phyloP scores from a whole-genome alignment of 2,329 filamentous ascomycete species.

The Dactylonectria estremocensis region DNA sequence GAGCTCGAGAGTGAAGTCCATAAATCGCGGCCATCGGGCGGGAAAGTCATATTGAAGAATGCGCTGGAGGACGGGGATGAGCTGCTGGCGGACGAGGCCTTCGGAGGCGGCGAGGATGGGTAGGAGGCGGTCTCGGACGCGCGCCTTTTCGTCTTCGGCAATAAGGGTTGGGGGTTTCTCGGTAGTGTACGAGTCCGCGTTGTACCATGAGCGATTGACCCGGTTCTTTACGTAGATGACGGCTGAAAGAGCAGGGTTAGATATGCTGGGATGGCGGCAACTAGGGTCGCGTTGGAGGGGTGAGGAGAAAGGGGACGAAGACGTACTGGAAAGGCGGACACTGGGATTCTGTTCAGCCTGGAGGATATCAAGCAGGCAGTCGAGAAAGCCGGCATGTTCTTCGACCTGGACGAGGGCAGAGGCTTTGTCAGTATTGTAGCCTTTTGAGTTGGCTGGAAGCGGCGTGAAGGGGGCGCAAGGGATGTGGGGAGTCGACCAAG shows the following conservation, averaged over 20 bases:
- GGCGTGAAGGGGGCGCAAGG: slow-evolving; percentile 32
- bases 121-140: slow-evolving; percentile 89
- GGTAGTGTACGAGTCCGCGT: slow-evolving; percentile 80
- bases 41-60: slow-evolving; percentile 98
- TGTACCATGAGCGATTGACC: slow-evolving; percentile 92
- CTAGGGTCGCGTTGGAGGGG: slow-evolving; percentile 36
- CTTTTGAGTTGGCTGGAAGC: slow-evolving; percentile 1
- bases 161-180: slow-evolving; percentile 74
- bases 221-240: slow-evolving; percentile 99
- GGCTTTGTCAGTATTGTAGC: slow-evolving; percentile 39
- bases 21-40: slow-evolving; percentile 92
- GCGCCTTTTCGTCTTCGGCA: slow-evolving; percentile 88
- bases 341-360: slow-evolving; percentile 89
- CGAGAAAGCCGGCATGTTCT: slow-evolving; percentile 89
- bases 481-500: slow-evolving; percentile 31
- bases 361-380: slow-evolving; percentile 91
- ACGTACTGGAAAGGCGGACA: slow-evolving; percentile 90
- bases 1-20: slow-evolving; percentile 92
- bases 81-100: slow-evolving; percentile 88
- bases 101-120: slow-evolving; percentile 88
- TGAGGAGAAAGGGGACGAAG: slow-evolving; percentile 29
- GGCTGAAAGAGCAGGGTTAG: slow-evolving; percentile 67
- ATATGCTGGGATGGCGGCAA: slow-evolving; percentile 44
- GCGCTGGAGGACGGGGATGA: slow-evolving; percentile 94
- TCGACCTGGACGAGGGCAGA: slow-evolving; percentile 76